These are phyloP conservation scores for Cercospora sp. DNA, from an alignment of 2,329 filamentous ascomycete genomes.

Conservation along the genomic window DNA sequence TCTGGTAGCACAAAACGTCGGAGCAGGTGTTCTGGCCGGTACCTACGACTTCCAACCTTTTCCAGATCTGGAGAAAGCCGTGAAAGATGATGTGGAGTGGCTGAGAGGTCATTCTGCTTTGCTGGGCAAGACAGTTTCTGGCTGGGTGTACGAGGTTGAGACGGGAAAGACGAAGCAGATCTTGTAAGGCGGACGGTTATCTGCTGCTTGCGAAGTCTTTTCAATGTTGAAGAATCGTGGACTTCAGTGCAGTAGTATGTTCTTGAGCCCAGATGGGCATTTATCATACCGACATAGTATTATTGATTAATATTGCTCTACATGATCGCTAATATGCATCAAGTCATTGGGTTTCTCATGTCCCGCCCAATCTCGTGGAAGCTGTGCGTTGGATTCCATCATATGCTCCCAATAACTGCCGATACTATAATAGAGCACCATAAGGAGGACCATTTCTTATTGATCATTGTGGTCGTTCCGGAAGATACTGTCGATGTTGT, in stretches of 20 bases:
- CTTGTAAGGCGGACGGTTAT: slow-evolving; percentile 26
- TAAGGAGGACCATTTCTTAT: background rate
- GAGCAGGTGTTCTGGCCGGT: slow-evolving; percentile 27
- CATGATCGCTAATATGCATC: background rate
- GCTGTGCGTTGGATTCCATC: background rate
- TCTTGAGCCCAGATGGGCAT: too few relatives aligned
- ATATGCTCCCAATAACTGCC: background rate
- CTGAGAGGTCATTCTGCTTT: slow-evolving; percentile 62
- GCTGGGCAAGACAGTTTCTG: slow-evolving; percentile 60
- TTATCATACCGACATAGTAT: too few relatives aligned
- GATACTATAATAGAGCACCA: background rate
- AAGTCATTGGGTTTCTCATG: background rate
- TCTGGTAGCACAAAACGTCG: slow-evolving; percentile 57
- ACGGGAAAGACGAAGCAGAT: slow-evolving; percentile 62
- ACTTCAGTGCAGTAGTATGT: too few relatives aligned
- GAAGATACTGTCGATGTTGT: background rate
- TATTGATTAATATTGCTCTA: background rate
- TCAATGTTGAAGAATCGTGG: too few relatives aligned
- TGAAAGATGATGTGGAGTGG: slow-evolving; percentile 65
- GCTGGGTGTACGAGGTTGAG: slow-evolving; percentile 78
- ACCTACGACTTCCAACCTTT: slow-evolving; percentile 64
- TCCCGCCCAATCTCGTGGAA: background rate
- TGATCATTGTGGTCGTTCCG: background rate
- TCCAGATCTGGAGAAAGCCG: slow-evolving; percentile 61
- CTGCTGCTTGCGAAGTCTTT: background rate